Percentiles rank a stretch among this genome's conserved stretches.
Conservation (phyloP, 2,329 filamentous ascomycete genomes). For the Polychaeton citri region DNA sequence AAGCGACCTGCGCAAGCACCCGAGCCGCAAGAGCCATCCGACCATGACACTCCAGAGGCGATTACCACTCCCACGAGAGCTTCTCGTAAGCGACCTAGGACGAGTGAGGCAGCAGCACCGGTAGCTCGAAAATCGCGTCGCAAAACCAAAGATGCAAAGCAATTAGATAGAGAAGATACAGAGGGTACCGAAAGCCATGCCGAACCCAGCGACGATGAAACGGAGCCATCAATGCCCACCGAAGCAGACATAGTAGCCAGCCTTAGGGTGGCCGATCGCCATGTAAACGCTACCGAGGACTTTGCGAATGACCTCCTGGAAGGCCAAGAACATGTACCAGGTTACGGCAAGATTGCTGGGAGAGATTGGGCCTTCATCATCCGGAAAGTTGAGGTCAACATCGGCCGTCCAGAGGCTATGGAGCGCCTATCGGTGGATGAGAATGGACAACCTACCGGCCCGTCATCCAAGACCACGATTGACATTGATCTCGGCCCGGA, state of each 20-base stretch:
- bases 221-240: conserved; percentile 22
- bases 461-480: conserved; percentile 36
- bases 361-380: conserved; percentile 78
- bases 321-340: conserved; percentile 35
- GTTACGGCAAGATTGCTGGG: conserved; percentile 71
- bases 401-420: conserved; percentile 47
- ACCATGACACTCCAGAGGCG: conserved; percentile 31
- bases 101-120: conserved; percentile 13
- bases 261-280: conserved; percentile 30
- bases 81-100: conserved; percentile 30
- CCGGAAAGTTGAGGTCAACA: conserved; percentile 59
- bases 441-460: conserved; percentile 11
- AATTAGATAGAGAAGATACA: conserved; percentile 20
- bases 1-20: conserved; percentile 5
- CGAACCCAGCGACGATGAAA: conserved; percentile 24
- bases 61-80: conserved; percentile 36
- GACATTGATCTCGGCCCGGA: conserved; percentile 67
- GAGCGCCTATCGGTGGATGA: conserved; percentile 15
- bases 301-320: conserved; percentile 41
- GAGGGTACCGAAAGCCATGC: conserved; percentile 24
- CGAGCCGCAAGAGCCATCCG: conserved; percentile 20
- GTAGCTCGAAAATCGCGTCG: conserved; percentile 17
- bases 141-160: conserved; percentile 21
- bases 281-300: conserved; percentile 43
- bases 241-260: conserved; percentile 31